These are phyloP conservation scores for Chrysoporthe deuterocubensis DNA, from an alignment of 2,329 filamentous ascomycete genomes.

Conservation along the genomic window DNA sequence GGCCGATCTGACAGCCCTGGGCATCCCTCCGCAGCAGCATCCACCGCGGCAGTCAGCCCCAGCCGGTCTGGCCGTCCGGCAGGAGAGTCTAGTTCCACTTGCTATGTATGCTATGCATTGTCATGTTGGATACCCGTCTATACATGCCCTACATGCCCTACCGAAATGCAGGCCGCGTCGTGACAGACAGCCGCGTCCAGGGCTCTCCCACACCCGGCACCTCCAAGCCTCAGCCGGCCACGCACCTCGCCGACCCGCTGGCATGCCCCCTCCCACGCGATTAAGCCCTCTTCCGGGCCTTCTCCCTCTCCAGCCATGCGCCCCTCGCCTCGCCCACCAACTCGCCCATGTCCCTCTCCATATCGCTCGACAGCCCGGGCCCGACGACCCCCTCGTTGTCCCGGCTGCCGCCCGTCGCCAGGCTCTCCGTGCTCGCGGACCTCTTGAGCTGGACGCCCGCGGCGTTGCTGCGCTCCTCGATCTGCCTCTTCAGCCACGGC, in stretches of 20 bases:
- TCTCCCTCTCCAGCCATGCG: conserved; percentile 68
- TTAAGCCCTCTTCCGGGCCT: conserved; percentile 5
- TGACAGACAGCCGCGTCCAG: too few species aligned
- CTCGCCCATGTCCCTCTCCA: conserved; percentile 75
- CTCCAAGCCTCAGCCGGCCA: neutral
- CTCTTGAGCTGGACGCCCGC: conserved; percentile 44
- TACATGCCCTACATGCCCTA: too few species aligned
- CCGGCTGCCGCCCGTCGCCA: conserved; percentile 39
- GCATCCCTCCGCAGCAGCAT: too few species aligned
- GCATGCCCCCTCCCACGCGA: neutral
- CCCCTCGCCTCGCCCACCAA: conserved; percentile 73
- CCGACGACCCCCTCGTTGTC: conserved; percentile 71
- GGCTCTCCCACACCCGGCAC: neutral
- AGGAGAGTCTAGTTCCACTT: too few species aligned
- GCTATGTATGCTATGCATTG: too few species aligned
- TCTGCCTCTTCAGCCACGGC: conserved; percentile 54
- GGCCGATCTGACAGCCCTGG: too few species aligned
- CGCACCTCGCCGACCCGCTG: neutral
- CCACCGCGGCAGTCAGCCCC: too few species aligned
- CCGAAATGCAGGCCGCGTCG: too few species aligned
- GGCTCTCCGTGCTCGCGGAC: conserved; percentile 58
- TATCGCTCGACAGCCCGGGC: conserved; percentile 80
- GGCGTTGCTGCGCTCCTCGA: conserved; percentile 61
- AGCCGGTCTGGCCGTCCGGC: too few species aligned
- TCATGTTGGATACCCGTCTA: too few species aligned